Percentiles rank a stretch among this genome's conserved stretches.
These are phyloP conservation scores for Aeschynomene evenia DNA, from an alignment of 306 rosid species.

Conservation along the genomic window DNA sequence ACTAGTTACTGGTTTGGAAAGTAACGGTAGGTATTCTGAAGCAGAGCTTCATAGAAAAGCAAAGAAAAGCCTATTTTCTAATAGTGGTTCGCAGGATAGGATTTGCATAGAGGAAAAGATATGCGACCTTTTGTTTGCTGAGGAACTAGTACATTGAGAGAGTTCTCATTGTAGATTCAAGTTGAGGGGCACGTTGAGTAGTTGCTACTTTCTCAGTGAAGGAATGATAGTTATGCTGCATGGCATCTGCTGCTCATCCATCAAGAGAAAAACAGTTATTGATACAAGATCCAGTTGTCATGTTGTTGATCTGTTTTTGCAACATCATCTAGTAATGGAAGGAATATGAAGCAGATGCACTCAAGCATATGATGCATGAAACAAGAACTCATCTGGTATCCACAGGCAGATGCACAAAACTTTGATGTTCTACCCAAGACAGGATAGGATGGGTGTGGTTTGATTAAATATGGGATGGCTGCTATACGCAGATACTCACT, in stretches of 20 bases:
- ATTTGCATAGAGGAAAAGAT: slow-evolving; percentile 52
- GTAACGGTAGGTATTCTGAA: slow-evolving; percentile 55
- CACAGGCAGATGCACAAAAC: slow-evolving; percentile 3
- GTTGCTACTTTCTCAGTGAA: slow-evolving; percentile 2
- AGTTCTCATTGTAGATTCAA: slow-evolving; percentile 18
- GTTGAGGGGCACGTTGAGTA: background rate
- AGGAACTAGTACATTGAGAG: slow-evolving; percentile 32
- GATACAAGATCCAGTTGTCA: slow-evolving; percentile 14
- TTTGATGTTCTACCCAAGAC: slow-evolving; percentile 7
- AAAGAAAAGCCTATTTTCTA: slow-evolving; percentile 50
- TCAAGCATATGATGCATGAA: background rate
- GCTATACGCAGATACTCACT: background rate
- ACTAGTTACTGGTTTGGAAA: slow-evolving; percentile 55
- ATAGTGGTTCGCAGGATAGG: slow-evolving; percentile 31
- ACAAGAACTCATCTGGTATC: background rate
- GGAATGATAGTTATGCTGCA: slow-evolving; percentile 14
- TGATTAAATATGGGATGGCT: background rate
- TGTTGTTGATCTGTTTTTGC: slow-evolving; percentile 1
- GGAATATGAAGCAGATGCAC: slow-evolving; percentile 7
- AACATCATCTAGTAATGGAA: slow-evolving; percentile 13
- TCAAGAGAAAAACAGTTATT: slow-evolving; percentile 1
- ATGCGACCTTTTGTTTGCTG: slow-evolving; percentile 65
- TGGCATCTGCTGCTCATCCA: slow-evolving; percentile 24
- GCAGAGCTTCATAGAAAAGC: slow-evolving; percentile 55
- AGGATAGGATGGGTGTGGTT: background rate